A percentile compares a stretch with the other conserved stretches of the same genome.
Evolutionary conservation across 768 basidiomycete genomes (phyloP).

Genomic region (Xerocomellus dryophilus): DNA sequence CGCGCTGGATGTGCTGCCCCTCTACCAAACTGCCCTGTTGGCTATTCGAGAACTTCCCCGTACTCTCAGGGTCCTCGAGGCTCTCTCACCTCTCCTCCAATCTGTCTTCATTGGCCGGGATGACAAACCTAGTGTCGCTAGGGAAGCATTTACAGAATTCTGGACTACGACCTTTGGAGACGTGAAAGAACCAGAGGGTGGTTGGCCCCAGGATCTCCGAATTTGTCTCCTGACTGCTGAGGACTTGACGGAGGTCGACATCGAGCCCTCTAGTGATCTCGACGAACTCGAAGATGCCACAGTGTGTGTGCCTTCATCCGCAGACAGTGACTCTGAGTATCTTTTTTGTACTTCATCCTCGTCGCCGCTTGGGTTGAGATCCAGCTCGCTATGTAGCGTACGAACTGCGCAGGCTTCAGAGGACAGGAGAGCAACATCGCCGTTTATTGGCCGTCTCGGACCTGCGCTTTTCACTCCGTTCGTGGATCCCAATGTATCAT

Average conservation of each 20-base stretch:
- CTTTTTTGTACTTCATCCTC: conserved; percentile 9
- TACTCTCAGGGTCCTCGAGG: conserved; percentile 40
- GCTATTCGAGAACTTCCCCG: conserved; percentile 47
- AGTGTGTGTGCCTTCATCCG: conserved; percentile 1
- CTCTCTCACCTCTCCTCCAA: conserved; percentile 49
- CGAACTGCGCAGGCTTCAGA: neutral
- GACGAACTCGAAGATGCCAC: conserved; percentile 23
- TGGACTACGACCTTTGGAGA: conserved; percentile 53
- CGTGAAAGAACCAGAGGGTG: conserved; percentile 40
- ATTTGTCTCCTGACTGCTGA: conserved; percentile 29
- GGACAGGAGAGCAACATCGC: conserved; percentile 5
- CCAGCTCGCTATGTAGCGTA: conserved; percentile 2
- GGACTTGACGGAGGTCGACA: neutral
- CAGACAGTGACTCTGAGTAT: conserved; percentile 1
- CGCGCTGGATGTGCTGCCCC: conserved; percentile 53
- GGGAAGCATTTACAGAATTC: conserved; percentile 57
- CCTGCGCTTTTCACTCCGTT: conserved; percentile 27
- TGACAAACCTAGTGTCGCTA: conserved; percentile 43
- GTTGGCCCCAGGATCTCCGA: conserved; percentile 53
- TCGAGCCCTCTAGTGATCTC: conserved; percentile 24
- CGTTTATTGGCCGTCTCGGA: conserved; percentile 27
- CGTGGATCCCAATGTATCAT: neutral
- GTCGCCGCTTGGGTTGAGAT: conserved; percentile 3
- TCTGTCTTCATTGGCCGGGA: conserved; percentile 54
- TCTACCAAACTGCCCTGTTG: conserved; percentile 61